Percentiles rank a stretch among this genome's conserved stretches.
Evolutionary conservation across 2,329 filamentous ascomycete genomes (phyloP).

Genomic region (Aspergillus versicolor): DNA sequence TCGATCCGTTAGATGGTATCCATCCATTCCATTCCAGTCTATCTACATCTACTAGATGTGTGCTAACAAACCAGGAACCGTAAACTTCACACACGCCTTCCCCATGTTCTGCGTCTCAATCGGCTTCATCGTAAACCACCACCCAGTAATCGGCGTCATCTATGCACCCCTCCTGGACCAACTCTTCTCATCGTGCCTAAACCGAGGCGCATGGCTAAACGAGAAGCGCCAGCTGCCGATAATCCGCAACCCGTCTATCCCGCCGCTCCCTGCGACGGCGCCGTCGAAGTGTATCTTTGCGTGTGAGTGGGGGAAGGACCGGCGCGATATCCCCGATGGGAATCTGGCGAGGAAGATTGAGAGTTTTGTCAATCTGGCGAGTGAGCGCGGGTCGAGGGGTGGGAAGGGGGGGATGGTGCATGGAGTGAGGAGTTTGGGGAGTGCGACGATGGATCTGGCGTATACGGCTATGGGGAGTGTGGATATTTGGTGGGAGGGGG

Average conservation of each 20-base stretch:
- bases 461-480: conserved; percentile 74
- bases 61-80: conserved; percentile 52
- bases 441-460: conserved; percentile 71
- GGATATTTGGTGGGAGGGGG: conserved; percentile 82
- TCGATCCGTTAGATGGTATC: conserved; percentile 71
- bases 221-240: conserved; percentile 64
- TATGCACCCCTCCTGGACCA: conserved; percentile 70
- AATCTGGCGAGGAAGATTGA: conserved; percentile 72
- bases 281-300: conserved; percentile 70
- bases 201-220: conserved; percentile 69
- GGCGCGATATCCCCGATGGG: conserved; percentile 63
- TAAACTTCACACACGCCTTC: conserved; percentile 78
- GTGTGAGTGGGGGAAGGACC: conserved; percentile 79
- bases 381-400: conserved; percentile 60
- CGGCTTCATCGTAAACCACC: conserved; percentile 60
- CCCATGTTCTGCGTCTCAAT: conserved; percentile 82
- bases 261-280: conserved; percentile 62
- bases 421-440: conserved; percentile 69
- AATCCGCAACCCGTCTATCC: conserved; percentile 58
- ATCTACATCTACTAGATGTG: not conserved
- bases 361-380: conserved; percentile 73
- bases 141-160: conserved; percentile 68
- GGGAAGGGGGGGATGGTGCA: conserved; percentile 78
- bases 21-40: not conserved
- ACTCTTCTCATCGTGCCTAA: conserved; percentile 66